Conservation (phyloP, 768 basidiomycete species). For the Russula ochroleuca region DNA sequence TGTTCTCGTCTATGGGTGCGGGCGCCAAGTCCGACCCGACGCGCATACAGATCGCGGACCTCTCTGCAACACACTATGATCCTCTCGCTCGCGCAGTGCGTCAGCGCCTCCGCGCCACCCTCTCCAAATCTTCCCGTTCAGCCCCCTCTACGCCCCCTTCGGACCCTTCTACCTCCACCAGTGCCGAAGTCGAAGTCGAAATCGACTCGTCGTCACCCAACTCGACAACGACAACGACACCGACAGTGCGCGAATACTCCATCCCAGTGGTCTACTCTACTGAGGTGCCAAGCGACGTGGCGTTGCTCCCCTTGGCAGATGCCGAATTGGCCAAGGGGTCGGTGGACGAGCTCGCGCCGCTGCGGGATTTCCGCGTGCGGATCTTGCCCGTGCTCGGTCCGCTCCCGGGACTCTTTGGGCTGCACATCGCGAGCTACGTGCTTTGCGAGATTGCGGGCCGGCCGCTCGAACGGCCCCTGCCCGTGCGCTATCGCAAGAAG, state of each 20-base stretch:
- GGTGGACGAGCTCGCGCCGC: constrained; percentile 82
- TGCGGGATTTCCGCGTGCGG: constrained; percentile 90
- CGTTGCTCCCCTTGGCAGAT: constrained; percentile 83
- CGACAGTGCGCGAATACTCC: constrained; percentile 44
- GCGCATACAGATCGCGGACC: constrained; percentile 91
- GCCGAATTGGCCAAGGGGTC: constrained; percentile 88
- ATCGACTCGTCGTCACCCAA: background rate
- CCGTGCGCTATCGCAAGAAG: constrained; percentile 81
- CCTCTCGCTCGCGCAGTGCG: constrained; percentile 91
- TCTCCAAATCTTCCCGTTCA: constrained; percentile 30
- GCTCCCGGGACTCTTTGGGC: constrained; percentile 84
- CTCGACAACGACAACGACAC: background rate
- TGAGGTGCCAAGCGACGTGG: constrained; percentile 85
- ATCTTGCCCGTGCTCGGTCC: constrained; percentile 91
- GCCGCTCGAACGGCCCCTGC: constrained; percentile 76
- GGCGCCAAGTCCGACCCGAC: constrained; percentile 94
- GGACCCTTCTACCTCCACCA: background rate
- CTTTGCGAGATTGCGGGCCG: constrained; percentile 81
- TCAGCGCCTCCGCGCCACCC: constrained; percentile 54
- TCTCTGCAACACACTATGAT: constrained; percentile 89
- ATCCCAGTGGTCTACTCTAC: constrained; percentile 95
- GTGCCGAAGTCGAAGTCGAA: background rate
- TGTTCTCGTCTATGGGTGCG: constrained; percentile 97
- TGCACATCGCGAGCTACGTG: constrained; percentile 86
- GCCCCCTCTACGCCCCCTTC: background rate